phyloP scores from a whole-genome alignment of 495 filamentous ascomycete species.

The Trichodelitschia bisporula region DNA sequence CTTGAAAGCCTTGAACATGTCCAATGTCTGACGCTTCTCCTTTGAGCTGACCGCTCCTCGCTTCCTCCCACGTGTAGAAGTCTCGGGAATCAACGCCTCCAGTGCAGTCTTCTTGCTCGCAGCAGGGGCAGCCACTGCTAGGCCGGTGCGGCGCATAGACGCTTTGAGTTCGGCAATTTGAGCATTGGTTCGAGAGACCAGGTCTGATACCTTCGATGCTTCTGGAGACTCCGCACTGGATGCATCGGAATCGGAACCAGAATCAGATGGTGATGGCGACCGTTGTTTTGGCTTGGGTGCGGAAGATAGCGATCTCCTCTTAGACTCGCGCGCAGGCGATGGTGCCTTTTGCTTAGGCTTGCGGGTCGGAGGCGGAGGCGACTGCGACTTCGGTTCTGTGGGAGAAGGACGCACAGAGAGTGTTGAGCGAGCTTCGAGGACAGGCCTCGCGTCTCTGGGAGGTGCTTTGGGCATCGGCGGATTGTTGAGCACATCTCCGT shows the following conservation, averaged over 20 bases:
- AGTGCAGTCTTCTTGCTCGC: constrained; percentile 38
- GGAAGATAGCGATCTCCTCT: background rate
- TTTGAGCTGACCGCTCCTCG: background rate
- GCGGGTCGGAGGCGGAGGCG: constrained; percentile 4
- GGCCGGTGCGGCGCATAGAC: constrained; percentile 64
- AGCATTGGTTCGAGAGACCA: constrained; percentile 55
- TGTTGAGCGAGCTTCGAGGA: too few species aligned
- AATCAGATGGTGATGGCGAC: constrained; percentile 10
- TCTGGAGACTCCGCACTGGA: background rate
- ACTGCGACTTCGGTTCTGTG: constrained; percentile 6
- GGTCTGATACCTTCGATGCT: background rate
- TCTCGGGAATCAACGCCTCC: constrained; percentile 18
- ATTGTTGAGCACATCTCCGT: constrained; percentile 8
- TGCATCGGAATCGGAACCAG: constrained; percentile 6
- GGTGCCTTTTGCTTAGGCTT: background rate
- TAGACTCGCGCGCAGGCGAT: background rate
- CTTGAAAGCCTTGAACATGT: background rate
- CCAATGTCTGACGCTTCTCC: background rate
- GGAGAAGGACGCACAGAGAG: too few species aligned
- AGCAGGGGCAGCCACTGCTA: constrained; percentile 27
- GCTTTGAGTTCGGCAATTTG: constrained; percentile 79
- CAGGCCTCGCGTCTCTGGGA: too few species aligned
- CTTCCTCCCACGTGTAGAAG: background rate
- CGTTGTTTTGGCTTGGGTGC: background rate
- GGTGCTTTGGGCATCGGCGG: constrained; percentile 5